Conservation (phyloP, 2,329 filamentous ascomycete genomes). For the Aspergillus amoenus region DNA sequence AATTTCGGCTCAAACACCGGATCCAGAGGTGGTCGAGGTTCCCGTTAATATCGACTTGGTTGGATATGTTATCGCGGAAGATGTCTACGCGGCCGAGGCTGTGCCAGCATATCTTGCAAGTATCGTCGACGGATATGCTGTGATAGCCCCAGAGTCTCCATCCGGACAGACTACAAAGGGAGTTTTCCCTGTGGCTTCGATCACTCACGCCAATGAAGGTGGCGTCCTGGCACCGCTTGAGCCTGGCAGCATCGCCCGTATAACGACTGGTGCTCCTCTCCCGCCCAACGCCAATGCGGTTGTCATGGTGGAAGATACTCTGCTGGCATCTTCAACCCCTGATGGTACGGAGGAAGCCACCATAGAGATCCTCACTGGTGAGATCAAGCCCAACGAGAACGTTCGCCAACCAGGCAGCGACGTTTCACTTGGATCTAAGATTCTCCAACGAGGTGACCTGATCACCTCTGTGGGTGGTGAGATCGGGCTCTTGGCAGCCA, state of each 20-base stretch:
- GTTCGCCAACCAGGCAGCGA: conserved; percentile 90
- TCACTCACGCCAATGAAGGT: conserved; percentile 80
- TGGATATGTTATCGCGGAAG: conserved; percentile 76
- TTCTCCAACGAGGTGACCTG: conserved; percentile 76
- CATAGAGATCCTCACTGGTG: conserved; percentile 79
- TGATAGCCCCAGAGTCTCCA: conserved; percentile 57
- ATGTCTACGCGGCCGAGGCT: conserved; percentile 74
- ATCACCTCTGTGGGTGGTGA: conserved; percentile 87
- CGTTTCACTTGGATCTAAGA: conserved; percentile 65
- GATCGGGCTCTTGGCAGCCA: conserved; percentile 82
- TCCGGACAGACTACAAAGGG: conserved; percentile 67
- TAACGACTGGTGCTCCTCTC: conserved; percentile 91
- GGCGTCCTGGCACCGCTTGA: conserved; percentile 62
- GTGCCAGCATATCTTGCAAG: conserved; percentile 94
- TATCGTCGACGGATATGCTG: conserved; percentile 94
- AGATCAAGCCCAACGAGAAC: conserved; percentile 77
- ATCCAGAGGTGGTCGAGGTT: conserved; percentile 55
- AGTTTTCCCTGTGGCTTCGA: conserved; percentile 77
- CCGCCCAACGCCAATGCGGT: conserved; percentile 87
- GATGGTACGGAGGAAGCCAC: conserved; percentile 83
- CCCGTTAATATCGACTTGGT: conserved; percentile 67
- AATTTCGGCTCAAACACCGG: conserved; percentile 72
- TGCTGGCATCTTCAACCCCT: conserved; percentile 70
- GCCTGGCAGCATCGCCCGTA: conserved; percentile 76
- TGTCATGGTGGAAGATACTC: conserved; percentile 95